Evolutionary conservation across 805 yeast genomes (phyloP).

Genomic region (Kuraishia floccosa): DNA sequence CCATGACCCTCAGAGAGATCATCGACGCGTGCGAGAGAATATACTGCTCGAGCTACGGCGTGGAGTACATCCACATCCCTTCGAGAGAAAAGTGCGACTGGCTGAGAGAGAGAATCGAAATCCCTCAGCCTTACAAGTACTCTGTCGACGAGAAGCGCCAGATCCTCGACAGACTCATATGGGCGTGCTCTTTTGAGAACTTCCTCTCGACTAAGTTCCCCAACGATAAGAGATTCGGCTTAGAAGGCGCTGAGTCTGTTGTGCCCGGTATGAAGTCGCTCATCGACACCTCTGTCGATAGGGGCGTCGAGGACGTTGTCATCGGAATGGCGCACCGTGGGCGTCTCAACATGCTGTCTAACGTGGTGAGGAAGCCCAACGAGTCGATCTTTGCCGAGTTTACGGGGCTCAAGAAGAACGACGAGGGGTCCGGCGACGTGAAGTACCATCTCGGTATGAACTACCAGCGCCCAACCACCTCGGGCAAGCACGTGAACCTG

Average conservation of each 20-base stretch:
- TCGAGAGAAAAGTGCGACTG: constrained; percentile 94
- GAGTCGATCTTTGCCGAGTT: constrained; percentile 96
- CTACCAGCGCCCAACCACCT: constrained; percentile 97
- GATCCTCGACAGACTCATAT: constrained; percentile 88
- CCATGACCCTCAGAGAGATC: constrained; percentile 70
- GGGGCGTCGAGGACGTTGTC: constrained; percentile 91
- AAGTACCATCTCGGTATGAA: constrained; percentile 99
- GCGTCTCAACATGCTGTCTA: constrained; percentile 92
- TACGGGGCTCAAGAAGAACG: constrained; percentile 79
- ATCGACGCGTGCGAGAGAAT: constrained; percentile 68
- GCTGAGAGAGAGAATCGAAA: constrained; percentile 94
- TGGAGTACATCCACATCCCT: constrained; percentile 95
- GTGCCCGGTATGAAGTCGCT: constrained; percentile 95
- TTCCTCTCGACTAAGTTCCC: constrained; percentile 95
- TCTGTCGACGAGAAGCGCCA: constrained; percentile 88
- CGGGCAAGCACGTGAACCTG: constrained; percentile 91
- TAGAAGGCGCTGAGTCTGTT: constrained; percentile 96
- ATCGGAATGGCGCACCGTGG: constrained; percentile 99
- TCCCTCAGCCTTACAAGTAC: constrained; percentile 78
- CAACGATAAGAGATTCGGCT: constrained; percentile 95
- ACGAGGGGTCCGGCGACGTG: constrained; percentile 98
- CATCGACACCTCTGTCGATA: constrained; percentile 86
- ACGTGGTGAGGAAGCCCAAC: constrained; percentile 97
- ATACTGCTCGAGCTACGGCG: constrained; percentile 85
- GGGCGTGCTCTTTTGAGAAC: constrained; percentile 92